Conservation (phyloP, 1,139 yeast species). For the Scheffersomyces illinoinensis region DNA sequence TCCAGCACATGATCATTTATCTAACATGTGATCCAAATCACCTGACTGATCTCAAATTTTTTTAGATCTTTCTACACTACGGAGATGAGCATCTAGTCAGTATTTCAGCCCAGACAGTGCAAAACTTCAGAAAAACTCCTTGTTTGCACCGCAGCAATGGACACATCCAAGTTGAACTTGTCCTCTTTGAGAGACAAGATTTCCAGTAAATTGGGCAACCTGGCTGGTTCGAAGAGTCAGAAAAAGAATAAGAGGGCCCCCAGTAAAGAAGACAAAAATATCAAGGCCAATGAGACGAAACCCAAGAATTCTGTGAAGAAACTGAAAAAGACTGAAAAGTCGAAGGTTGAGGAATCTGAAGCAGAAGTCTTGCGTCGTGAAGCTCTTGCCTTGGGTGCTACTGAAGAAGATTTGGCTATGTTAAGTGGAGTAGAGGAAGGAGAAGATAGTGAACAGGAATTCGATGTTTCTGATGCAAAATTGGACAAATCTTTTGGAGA, state of each 20-base stretch:
- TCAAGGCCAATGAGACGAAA: conserved; percentile 12
- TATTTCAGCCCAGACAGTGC: background rate
- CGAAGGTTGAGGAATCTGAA: conserved; percentile 15
- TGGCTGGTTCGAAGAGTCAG: conserved; percentile 9
- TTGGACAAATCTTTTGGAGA: conserved; percentile 50
- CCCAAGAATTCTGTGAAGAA: conserved; percentile 6
- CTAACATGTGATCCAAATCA: background rate
- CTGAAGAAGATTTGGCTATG: conserved; percentile 62
- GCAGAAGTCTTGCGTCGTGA: conserved; percentile 59
- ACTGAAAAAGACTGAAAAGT: conserved; percentile 5
- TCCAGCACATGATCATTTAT: background rate
- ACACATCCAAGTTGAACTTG: conserved; percentile 39
- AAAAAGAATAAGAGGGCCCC: conserved; percentile 19
- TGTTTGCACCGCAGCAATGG: conserved; percentile 22
- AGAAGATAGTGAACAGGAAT: conserved; percentile 68
- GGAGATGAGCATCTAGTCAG: background rate
- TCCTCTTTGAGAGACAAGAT: conserved; percentile 61
- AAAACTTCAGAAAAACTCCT: conserved; percentile 5
- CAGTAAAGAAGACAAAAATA: conserved; percentile 19
- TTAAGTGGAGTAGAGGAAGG: conserved; percentile 51
- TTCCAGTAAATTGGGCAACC: conserved; percentile 38
- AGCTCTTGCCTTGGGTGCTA: conserved; percentile 69
- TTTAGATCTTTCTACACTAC: background rate
- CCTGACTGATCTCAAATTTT: background rate
- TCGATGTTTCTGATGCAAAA: conserved; percentile 35